Conservation (phyloP, 1,284 basidiomycete genomes). For the Rhodotorula sp. region DNA sequence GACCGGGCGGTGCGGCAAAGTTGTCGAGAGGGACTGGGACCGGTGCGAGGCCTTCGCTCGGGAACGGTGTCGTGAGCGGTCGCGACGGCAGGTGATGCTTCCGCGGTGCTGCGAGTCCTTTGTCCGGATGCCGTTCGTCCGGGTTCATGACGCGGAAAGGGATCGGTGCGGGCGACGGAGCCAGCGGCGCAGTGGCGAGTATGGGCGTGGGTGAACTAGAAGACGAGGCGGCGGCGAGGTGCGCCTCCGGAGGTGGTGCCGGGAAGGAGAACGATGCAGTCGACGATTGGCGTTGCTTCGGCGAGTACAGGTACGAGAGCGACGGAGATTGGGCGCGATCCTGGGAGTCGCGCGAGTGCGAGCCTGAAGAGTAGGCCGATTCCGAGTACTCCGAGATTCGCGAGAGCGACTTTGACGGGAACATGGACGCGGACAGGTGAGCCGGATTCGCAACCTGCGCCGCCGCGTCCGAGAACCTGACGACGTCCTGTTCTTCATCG, state of each 20-base stretch:
- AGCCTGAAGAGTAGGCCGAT: conserved; percentile 22
- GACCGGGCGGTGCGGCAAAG: conserved; percentile 19
- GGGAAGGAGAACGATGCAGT: conserved; percentile 11
- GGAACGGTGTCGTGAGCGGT: conserved; percentile 28
- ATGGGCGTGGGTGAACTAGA: background rate
- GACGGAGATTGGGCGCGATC: background rate
- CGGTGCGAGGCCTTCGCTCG: conserved; percentile 4
- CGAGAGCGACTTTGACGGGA: conserved; percentile 18
- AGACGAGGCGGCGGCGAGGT: background rate
- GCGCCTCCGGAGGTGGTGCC: background rate
- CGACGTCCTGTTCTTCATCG: conserved; percentile 16
- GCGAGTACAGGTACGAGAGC: background rate
- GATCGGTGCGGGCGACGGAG: background rate
- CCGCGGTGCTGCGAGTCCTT: background rate
- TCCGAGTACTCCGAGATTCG: conserved; percentile 29
- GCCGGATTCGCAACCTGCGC: background rate
- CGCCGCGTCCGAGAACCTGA: conserved; percentile 10
- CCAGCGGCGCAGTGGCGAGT: background rate
- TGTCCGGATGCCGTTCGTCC: background rate
- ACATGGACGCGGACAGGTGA: conserved; percentile 15
- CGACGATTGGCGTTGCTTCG: background rate
- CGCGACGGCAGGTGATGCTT: conserved; percentile 32
- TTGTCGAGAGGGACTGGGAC: conserved; percentile 31
- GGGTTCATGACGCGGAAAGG: conserved; percentile 4
- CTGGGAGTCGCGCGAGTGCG: conserved; percentile 10